phyloP scores from a whole-genome alignment of 2,329 filamentous ascomycete species.

The Colletotrichum sp. region DNA sequence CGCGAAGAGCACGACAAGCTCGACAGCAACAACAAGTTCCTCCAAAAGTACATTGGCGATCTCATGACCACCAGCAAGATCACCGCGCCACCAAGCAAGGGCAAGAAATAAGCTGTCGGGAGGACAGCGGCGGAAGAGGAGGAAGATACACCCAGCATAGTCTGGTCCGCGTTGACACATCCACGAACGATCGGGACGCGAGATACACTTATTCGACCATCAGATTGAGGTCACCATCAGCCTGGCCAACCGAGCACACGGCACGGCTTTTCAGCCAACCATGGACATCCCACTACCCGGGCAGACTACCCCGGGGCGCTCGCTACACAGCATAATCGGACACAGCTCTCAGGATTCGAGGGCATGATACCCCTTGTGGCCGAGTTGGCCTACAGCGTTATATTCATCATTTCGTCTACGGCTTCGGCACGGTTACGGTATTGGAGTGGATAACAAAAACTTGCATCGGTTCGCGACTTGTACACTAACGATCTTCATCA shows the following conservation, averaged over 20 bases:
- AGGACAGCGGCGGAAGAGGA: neutral
- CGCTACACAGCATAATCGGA: conserved; percentile 16
- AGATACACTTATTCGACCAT: neutral
- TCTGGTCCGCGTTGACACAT: neutral
- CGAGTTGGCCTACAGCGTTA: conserved; percentile 19
- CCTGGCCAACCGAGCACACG: neutral
- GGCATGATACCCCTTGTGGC: conserved; percentile 21
- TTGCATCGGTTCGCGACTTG: conserved; percentile 20
- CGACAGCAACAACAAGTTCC: conserved; percentile 94
- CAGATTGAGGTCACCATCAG: neutral
- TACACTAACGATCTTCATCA: conserved; percentile 19
- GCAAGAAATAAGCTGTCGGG: conserved; percentile 52
- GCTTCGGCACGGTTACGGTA: conserved; percentile 20
- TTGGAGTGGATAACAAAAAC: conserved; percentile 18
- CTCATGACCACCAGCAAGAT: conserved; percentile 87
- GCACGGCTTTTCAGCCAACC: neutral
- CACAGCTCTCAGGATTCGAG: conserved; percentile 13
- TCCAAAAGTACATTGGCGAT: conserved; percentile 98
- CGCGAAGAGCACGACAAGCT: conserved; percentile 96
- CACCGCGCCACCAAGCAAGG: conserved; percentile 59
- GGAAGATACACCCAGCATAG: neutral
- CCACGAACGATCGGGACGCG: neutral
- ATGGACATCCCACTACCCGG: neutral
- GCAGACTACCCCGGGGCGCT: neutral
- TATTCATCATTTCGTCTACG: conserved; percentile 16